Evolutionary conservation across 768 basidiomycete species (phyloP).

Genomic region (Naganishia vishniacii): DNA sequence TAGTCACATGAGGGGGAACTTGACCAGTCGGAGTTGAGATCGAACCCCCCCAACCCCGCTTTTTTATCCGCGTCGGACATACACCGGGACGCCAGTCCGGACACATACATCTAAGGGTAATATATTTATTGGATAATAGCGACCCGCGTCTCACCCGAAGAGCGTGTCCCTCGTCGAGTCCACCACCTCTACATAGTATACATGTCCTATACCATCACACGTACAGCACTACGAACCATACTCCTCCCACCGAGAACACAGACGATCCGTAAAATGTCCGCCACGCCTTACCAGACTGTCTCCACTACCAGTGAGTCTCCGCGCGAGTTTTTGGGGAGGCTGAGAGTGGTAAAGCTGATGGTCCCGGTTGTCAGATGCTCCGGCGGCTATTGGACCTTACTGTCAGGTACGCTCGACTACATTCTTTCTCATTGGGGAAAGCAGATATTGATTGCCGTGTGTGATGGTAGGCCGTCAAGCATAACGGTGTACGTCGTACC

Average conservation of each 20-base stretch:
- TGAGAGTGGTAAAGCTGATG: not conserved
- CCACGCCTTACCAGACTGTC: slow-evolving; percentile 44
- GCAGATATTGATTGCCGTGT: not conserved
- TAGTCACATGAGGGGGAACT: no score
- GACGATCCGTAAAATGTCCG: slow-evolving; percentile 22
- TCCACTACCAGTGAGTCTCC: slow-evolving; percentile 42
- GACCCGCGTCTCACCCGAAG: no score
- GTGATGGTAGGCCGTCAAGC: slow-evolving; percentile 70
- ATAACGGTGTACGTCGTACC: slow-evolving; percentile 58
- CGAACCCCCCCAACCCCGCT: no score
- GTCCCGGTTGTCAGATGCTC: slow-evolving; percentile 39
- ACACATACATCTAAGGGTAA: no score
- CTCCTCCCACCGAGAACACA: not conserved
- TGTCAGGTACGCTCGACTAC: slow-evolving; percentile 38
- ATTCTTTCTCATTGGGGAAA: slow-evolving; percentile 11
- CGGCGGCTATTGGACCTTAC: slow-evolving; percentile 59
- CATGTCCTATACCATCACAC: no score
- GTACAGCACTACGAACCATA: no score
- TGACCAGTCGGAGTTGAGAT: no score
- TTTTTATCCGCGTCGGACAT: no score
- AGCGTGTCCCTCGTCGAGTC: not conserved
- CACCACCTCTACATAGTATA: not conserved
- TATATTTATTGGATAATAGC: no score
- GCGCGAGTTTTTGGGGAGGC: no score
- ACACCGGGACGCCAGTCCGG: no score